A percentile compares a stretch with the other conserved stretches of the same genome.
Conservation (phyloP, 129 eudicot species). For the Solidago caesia region DNA sequence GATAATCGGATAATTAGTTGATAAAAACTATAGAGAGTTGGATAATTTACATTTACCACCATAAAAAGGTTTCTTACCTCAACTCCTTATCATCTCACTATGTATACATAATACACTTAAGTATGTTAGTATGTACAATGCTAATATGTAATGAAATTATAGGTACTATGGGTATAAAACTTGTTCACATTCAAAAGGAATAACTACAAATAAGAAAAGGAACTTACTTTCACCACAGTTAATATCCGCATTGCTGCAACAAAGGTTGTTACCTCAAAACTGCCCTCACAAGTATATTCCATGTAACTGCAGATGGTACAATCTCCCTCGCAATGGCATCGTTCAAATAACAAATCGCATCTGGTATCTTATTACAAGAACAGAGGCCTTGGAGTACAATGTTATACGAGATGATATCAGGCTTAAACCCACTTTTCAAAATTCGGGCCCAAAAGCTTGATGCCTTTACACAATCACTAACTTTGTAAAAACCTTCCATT, state of each 20-base stretch:
- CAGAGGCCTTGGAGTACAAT: constrained; percentile 75
- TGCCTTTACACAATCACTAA: constrained; percentile 58
- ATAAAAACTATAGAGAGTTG: too few relatives aligned
- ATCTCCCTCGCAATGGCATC: constrained; percentile 60
- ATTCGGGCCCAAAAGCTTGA: constrained; percentile 65
- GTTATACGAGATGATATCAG: constrained; percentile 87
- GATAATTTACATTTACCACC: too few relatives aligned
- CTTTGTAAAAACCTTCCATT: constrained; percentile 90
- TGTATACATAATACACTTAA: too few relatives aligned
- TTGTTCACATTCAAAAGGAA: neutral
- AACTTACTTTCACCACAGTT: constrained; percentile 36
- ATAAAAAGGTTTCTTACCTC: too few relatives aligned
- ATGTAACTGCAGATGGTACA: constrained; percentile 62
- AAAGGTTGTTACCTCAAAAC: constrained; percentile 32
- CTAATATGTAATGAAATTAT: neutral
- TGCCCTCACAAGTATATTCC: constrained; percentile 89
- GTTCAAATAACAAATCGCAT: constrained; percentile 53
- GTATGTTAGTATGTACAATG: neutral
- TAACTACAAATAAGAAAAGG: neutral
- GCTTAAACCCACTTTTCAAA: constrained; percentile 58
- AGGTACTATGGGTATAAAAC: neutral
- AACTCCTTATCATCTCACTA: too few relatives aligned
- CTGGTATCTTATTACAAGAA: constrained; percentile 55
- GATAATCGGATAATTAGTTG: too few relatives aligned
- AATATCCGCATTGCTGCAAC: neutral